Evolutionary conservation across 345 rosid genomes (phyloP), one percentile per base, ranked within the genome.

Genomic region (Linum lewisii): DNA sequence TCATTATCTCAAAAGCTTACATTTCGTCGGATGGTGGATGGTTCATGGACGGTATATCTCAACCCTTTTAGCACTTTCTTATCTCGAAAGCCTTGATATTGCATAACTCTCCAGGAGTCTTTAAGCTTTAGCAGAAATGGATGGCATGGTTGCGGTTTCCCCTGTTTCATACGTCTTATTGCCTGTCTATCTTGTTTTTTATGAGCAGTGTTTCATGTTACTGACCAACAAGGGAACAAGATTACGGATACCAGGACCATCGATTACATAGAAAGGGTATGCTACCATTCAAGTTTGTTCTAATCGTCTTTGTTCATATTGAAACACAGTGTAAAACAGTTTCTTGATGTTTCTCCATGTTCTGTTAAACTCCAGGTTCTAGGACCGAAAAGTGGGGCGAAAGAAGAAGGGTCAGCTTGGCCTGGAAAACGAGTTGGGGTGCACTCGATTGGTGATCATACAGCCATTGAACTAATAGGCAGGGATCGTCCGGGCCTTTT

Each of bases 21-120:
- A 77, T 92, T 66, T 92, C 98, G 66, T 88, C 98, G 18, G 98
- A 92, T 70, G 97, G 98, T 7, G 95, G 95, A 70, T 92, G 98
- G 98, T 86, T 88, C 80, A 88, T 92, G 98, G 98, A 92, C 25
- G 92, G 93, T 92, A 83, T 18, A 66, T 54, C 51, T 52, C 24
- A 53, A 9, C 44, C 21, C 0, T 34, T 42, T 52, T 52, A 52
- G n/a, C 7, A 2, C 5, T 24, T 52, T 3, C 10, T 20, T 52
- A n/a, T n/a, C n/a, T 52, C 25, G 20, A 2, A 20, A 20, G 25
- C 15, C 34, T n/a, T 24, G 23, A 24, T 11, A 29, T 52, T 20
- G 25, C 24, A 10, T 52, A 21, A 5, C 15, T 13, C n/a, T n/a
- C n/a, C n/a, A n/a, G n/a, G 14, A 52, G 19, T n/a, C 21, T 3